Conservation (phyloP, 2,329 filamentous ascomycete species). For the Cladosporium velox region DNA sequence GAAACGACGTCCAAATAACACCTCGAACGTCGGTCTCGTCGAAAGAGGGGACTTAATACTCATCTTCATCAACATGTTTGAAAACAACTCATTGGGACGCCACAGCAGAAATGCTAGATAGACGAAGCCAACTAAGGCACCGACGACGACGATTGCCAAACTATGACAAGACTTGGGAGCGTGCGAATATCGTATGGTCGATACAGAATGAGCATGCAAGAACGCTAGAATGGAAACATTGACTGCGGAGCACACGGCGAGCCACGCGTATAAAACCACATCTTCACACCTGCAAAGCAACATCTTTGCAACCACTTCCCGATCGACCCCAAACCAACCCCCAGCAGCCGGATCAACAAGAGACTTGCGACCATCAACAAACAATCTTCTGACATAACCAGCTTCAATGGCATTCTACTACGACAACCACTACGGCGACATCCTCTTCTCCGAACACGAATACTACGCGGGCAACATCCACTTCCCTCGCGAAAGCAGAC, state of each 20-base stretch:
- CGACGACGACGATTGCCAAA: neutral
- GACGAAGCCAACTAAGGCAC: rapidly evolving
- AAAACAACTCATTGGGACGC: neutral
- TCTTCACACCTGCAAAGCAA: neutral
- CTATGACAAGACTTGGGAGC: neutral
- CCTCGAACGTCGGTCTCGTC: neutral
- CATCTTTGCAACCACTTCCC: neutral
- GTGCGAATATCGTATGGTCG: too few relatives aligned
- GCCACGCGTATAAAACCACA: neutral
- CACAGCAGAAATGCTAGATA: neutral
- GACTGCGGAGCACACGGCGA: neutral
- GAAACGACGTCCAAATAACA: neutral
- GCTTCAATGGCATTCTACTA: neutral
- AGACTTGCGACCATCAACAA: neutral
- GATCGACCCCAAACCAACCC: too few relatives aligned
- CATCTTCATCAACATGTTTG: neutral
- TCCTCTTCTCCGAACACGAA: slow-evolving; percentile 2
- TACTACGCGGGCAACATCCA: neutral
- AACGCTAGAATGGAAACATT: neutral
- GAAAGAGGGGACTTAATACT: neutral
- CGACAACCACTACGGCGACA: neutral
- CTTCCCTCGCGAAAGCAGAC: neutral
- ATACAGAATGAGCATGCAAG: too few relatives aligned
- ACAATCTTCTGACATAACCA: neutral
- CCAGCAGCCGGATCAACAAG: neutral